phyloP scores from a whole-genome alignment of 1,284 basidiomycete genomes.

The Ceratobasidium sp. region DNA sequence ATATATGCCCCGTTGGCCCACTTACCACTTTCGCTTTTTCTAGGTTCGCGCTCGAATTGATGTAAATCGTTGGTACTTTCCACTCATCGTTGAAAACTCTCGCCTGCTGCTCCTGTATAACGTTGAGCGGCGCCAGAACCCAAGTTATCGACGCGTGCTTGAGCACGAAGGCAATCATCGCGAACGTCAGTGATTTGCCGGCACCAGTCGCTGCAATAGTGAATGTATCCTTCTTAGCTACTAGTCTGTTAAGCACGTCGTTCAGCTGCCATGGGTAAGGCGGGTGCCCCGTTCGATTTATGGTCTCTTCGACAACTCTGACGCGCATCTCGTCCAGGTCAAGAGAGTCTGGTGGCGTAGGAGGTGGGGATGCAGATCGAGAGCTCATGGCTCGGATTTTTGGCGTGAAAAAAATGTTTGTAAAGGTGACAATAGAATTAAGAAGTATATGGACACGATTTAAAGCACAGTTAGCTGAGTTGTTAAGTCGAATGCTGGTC shows the following conservation, averaged over 20 bases:
- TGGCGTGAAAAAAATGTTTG: too few relatives aligned
- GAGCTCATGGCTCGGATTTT: too few relatives aligned
- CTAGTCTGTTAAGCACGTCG: neutral
- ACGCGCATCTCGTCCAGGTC: neutral
- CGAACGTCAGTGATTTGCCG: neutral
- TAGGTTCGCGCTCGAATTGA: neutral
- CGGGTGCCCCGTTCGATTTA: neutral
- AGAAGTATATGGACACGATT: too few relatives aligned
- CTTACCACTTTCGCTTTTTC: neutral
- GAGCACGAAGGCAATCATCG: neutral
- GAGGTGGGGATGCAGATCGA: neutral
- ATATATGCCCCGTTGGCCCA: too few relatives aligned
- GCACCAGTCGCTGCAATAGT: neutral
- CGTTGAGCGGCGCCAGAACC: neutral
- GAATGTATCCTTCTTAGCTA: neutral
- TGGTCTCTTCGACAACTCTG: neutral
- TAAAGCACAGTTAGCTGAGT: too few relatives aligned
- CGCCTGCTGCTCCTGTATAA: conserved; percentile 9
- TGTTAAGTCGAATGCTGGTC: neutral
- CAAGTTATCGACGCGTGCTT: neutral
- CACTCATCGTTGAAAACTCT: neutral
- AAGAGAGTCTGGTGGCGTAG: neutral
- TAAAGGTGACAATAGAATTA: neutral
- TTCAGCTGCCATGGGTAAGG: neutral
- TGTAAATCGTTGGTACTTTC: neutral